These are phyloP conservation scores for Dactylellina parvicollis DNA, from an alignment of 2,329 filamentous ascomycete species.

Conservation along the genomic window DNA sequence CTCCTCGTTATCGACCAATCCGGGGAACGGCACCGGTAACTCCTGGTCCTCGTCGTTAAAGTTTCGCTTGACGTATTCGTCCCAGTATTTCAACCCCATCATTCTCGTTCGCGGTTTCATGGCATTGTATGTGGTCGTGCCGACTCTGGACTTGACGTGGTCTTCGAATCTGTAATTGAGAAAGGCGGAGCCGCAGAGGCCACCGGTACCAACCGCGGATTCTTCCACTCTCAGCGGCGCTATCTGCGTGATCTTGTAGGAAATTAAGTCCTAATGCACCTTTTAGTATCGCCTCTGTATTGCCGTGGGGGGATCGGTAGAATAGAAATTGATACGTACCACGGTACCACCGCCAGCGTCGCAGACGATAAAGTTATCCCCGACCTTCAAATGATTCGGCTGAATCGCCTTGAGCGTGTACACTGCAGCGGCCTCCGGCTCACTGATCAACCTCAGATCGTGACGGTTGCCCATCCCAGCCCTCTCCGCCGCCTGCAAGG, in stretches of 20 bases:
- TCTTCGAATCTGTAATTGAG: constrained; percentile 79
- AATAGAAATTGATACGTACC: constrained; percentile 63
- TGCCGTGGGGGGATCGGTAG: no score
- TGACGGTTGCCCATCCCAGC: constrained; percentile 75
- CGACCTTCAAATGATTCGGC: constrained; percentile 65
- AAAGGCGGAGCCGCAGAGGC: constrained; percentile 73
- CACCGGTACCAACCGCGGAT: constrained; percentile 80
- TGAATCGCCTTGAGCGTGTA: constrained; percentile 57
- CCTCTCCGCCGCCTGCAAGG: constrained; percentile 77
- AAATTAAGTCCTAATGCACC: constrained; percentile 69
- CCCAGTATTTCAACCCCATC: constrained; percentile 77
- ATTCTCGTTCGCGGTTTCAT: constrained; percentile 57
- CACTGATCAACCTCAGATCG: constrained; percentile 56
- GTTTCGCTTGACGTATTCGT: constrained; percentile 85
- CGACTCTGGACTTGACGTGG: constrained; percentile 54
- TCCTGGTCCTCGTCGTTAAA: constrained; percentile 82
- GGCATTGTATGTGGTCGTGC: constrained; percentile 40
- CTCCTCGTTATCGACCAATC: constrained; percentile 78
- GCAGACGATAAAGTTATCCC: constrained; percentile 70
- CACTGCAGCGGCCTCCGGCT: constrained; percentile 57
- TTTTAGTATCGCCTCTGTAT: constrained; percentile 8
- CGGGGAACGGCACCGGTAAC: constrained; percentile 80
- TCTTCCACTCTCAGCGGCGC: constrained; percentile 78
- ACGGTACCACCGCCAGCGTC: constrained; percentile 71
- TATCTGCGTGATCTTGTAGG: constrained; percentile 80